Evolutionary conservation across 192 early-diverging fungal genomes (phyloP), one percentile per base, ranked within the genome.

Genomic region (Linnemannia exigua): DNA sequence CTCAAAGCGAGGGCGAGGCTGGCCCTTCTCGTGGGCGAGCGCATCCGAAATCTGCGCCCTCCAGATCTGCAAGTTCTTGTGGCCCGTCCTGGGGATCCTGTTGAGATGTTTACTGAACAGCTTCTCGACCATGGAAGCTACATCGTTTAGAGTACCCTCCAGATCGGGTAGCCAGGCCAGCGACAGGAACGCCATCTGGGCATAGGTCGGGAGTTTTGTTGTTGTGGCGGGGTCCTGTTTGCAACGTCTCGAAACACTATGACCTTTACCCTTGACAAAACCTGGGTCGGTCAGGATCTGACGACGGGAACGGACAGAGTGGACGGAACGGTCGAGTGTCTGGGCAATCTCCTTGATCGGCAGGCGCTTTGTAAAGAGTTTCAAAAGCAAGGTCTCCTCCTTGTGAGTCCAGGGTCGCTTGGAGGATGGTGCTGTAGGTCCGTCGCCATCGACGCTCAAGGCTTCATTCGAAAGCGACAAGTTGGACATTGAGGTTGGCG

Each of bases 21-120:
- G 84, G 0, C 84, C 78, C 73, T 86, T 86, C 72, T 86, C 84
- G 41, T 86, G 84, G 5, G 84, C 84, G 28, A 86, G 61, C 9
- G 84, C 84, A 61, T 86, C 84, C n/a, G 84, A 86, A 38, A 86
- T 80, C 28, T 86, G 84, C 41, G 84, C 84, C 46, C 84, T 75
- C 84, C 84, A 86, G 38, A 86, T 86, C 79, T 86, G 84, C 35
- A 86, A 28, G 66, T 86, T 86, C 51, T 86, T 86, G 77, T 86
- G 84, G 4, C 84, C 84, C 25, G 84, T 86, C 31, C 84, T 74
- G 6, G 84, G 84, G 5, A 86, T 86, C 14, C 84, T 52, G 70
- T 86, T 86, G 70, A 86, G 38, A 37, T 86, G 74, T 17, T 79
- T 78, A 52, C 84, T 80, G 44, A 86, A 86, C 46, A 86, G 70